These are phyloP conservation scores for Cutaneotrichosporon spelunceum DNA, from an alignment of 1,284 basidiomycete genomes.

Conservation along the genomic window DNA sequence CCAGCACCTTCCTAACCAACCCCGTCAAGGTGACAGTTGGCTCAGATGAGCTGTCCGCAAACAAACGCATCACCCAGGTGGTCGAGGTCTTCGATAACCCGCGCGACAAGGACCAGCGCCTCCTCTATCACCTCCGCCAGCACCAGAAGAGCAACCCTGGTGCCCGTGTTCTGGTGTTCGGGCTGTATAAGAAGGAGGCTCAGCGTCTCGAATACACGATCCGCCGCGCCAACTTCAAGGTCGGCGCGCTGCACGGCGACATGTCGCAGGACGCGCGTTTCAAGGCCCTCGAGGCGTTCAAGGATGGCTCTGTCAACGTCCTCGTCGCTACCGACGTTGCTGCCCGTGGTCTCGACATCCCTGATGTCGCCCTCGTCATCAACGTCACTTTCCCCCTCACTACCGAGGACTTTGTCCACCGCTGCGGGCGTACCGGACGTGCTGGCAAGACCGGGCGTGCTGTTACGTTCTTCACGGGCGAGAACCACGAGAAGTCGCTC, in stretches of 20 bases:
- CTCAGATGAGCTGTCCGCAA: conserved; percentile 90
- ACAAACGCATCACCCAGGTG: conserved; percentile 73
- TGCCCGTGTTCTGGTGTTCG: conserved; percentile 82
- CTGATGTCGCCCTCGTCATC: conserved; percentile 85
- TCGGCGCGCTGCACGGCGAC: conserved; percentile 90
- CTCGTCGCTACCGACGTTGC: conserved; percentile 98
- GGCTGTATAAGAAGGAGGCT: conserved; percentile 96
- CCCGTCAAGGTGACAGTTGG: conserved; percentile 92
- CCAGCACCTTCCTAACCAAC: conserved; percentile 78
- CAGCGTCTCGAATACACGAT: conserved; percentile 82
- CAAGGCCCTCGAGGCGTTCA: conserved; percentile 85
- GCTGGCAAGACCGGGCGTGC: conserved; percentile 88
- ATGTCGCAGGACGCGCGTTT: conserved; percentile 83
- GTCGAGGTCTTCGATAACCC: conserved; percentile 87
- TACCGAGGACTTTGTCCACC: conserved; percentile 86
- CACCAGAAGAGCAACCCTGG: conserved; percentile 59
- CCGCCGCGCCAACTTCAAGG: conserved; percentile 71
- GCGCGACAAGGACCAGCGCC: conserved; percentile 77
- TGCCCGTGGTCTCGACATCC: conserved; percentile 93
- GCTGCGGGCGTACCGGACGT: conserved; percentile 93
- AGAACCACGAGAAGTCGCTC: conserved; percentile 75
- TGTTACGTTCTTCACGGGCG: conserved; percentile 95
- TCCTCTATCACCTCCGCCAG: conserved; percentile 63
- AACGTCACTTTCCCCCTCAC: conserved; percentile 98
- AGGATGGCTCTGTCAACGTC: conserved; percentile 74